These are phyloP conservation scores for Hemileccinum impolitum DNA, from an alignment of 768 basidiomycete genomes.

Conservation along the genomic window DNA sequence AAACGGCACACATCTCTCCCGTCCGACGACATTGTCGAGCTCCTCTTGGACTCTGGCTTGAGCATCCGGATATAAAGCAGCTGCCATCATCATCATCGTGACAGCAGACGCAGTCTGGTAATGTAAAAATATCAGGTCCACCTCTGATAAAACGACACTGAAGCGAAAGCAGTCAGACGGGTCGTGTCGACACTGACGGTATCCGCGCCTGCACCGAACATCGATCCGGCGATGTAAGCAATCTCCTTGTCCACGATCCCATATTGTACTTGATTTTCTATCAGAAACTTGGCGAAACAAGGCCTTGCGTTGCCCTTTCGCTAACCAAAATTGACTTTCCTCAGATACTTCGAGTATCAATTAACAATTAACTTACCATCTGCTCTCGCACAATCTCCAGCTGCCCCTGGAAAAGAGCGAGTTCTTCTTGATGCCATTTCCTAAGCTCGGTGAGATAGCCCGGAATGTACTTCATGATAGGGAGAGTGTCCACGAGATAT, in stretches of 20 bases:
- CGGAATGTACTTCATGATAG: slow-evolving; percentile 22
- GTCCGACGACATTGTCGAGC: slow-evolving; percentile 48
- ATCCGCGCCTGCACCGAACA: slow-evolving; percentile 43
- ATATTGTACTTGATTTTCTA: slow-evolving; percentile 34
- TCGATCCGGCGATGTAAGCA: slow-evolving; percentile 38
- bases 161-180: neutral
- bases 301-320: slow-evolving; percentile 19
- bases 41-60: slow-evolving; percentile 51
- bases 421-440: slow-evolving; percentile 47
- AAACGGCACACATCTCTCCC: slow-evolving; percentile 23
- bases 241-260: slow-evolving; percentile 34
- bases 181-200: slow-evolving; percentile 27
- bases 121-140: neutral
- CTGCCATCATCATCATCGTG: slow-evolving; percentile 52
- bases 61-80: slow-evolving; percentile 47
- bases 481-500: slow-evolving; percentile 27
- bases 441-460: slow-evolving; percentile 47
- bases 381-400: slow-evolving; percentile 26
- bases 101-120: slow-evolving; percentile 43
- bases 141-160: neutral
- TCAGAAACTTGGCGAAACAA: slow-evolving; percentile 36
- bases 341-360: fast-evolving
- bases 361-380: slow-evolving; percentile 21
- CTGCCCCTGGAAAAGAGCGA: slow-evolving; percentile 31
- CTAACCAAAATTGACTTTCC: slow-evolving; percentile 14